Evolutionary conservation across 2,329 filamentous ascomycete genomes (phyloP).

Genomic region (Paecilomyces sp.): DNA sequence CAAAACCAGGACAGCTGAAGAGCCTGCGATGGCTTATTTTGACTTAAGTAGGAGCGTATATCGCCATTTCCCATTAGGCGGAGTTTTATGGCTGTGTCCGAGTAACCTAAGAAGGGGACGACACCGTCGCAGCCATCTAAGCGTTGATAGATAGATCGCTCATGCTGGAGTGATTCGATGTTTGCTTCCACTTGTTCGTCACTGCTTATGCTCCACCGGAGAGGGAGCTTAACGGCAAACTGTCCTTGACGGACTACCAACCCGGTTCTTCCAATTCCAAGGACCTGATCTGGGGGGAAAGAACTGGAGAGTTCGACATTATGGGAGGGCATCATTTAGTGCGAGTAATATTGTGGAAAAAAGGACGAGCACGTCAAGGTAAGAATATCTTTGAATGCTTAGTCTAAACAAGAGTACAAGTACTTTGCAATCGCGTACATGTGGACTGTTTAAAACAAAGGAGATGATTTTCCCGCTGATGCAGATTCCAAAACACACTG

Average conservation of each 20-base stretch:
- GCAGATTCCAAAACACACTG: too few species aligned
- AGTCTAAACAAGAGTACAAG: too few species aligned
- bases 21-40: conserved; percentile 9
- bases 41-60: conserved; percentile 14
- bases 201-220: conserved; percentile 8
- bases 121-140: conserved; percentile 10
- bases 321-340: too few species aligned
- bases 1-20: conserved; percentile 16
- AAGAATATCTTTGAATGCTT: too few species aligned
- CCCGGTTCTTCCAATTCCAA: conserved; percentile 8
- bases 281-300: conserved; percentile 4
- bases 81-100: conserved; percentile 10
- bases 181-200: conserved; percentile 11
- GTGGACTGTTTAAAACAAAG: too few species aligned
- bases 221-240: conserved; percentile 12
- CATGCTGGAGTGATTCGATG: conserved; percentile 7
- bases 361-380: too few species aligned
- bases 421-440: too few species aligned
- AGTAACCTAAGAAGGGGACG: conserved; percentile 6
- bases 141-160: conserved; percentile 14
- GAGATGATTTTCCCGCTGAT: too few species aligned
- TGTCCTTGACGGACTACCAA: conserved; percentile 8
- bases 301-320: not conserved
- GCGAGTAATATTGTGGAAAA: too few species aligned
- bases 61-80: conserved; percentile 18